These are phyloP conservation scores for Monosporozyma aerobia DNA, from an alignment of 805 yeast species.

Conservation along the genomic window DNA sequence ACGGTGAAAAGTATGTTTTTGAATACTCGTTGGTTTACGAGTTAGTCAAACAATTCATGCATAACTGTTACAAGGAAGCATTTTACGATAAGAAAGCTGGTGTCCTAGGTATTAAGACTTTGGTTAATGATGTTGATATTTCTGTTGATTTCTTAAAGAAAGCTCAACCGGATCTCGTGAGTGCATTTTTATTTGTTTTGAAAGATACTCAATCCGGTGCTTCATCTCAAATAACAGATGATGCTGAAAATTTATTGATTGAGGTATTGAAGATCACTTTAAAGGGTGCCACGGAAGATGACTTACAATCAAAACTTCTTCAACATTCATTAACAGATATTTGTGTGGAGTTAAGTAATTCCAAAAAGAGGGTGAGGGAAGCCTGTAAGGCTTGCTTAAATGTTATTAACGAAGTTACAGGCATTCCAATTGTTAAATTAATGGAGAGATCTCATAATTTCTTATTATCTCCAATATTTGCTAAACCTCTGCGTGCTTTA, in stretches of 20 bases:
- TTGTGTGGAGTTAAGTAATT: conserved; percentile 86
- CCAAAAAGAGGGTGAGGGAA: conserved; percentile 72
- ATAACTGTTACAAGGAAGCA: conserved; percentile 82
- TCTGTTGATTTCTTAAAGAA: conserved; percentile 66
- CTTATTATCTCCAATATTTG: conserved; percentile 85
- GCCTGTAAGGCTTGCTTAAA: conserved; percentile 67
- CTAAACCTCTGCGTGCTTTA: conserved; percentile 90
- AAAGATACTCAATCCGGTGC: conserved; percentile 86
- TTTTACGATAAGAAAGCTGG: conserved; percentile 87
- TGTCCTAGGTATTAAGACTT: conserved; percentile 66
- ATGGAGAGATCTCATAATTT: conserved; percentile 78
- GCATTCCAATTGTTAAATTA: conserved; percentile 60
- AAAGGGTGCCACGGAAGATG: conserved; percentile 47
- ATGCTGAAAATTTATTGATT: conserved; percentile 61
- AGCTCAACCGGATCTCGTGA: conserved; percentile 73
- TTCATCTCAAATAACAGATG: conserved; percentile 65
- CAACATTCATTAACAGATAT: conserved; percentile 79
- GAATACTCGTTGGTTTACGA: conserved; percentile 68
- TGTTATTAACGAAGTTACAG: conserved; percentile 60
- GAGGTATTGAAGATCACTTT: conserved; percentile 61
- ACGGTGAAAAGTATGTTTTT: conserved; percentile 62
- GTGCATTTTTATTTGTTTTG: conserved; percentile 81
- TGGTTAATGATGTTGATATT: conserved; percentile 58
- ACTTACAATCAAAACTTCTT: conserved; percentile 56
- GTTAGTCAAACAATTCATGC: conserved; percentile 75